Base-by-base conservation (phyloP, 805 yeast genomes). In the Candida takata region DNA sequence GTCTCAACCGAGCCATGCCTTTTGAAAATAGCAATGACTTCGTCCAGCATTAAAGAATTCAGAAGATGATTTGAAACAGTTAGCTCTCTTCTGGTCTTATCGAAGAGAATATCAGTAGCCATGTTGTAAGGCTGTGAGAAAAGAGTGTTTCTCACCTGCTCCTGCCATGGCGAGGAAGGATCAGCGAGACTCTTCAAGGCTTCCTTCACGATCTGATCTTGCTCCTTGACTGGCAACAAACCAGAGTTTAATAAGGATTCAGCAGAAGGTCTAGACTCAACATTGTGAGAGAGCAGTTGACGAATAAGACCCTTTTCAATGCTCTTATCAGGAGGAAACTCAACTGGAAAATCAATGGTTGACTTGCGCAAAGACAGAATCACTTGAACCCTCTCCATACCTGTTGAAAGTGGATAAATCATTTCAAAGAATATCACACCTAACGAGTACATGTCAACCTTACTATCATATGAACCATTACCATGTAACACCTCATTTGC, bases 401-500 rank as follows among this genome's bases (percentile, higher is more conserved):
- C 88, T 0, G 99, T 92, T n/a, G 69, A 67, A 49, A 90, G 68
- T 1, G 79, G 69, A 54, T 79, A 86, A 20, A 86, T 73, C 98
- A 92, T 92, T 55, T 92, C 98, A 56, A 92, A 92, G 53, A 92
- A 86, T 1, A 92, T 92, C 24, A 92, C 77, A 4, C 99, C 99
- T 27, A 92, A 61, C 0, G 98, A 87, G 55, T 87, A 92, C 83
- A 92, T 80, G 56, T 92, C 99, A 26, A 92, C 95, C 48, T 92
- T 92, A 44, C 84, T 95, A 54, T 90, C 80, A 55, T 92, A 92
- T n/a, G 71, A 65, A 3, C 80, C 80, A 29, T 65, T 68, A 1
- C 92, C 92, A 13, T 72, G 67, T 7, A 84, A 65, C 1, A 90
- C 90, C 54, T 92, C 98, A 13, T 76, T 74, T 0, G 98, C 98